Evolutionary conservation across 805 yeast genomes (phyloP).

Genomic region (Kregervanrija pseudodelftensis): DNA sequence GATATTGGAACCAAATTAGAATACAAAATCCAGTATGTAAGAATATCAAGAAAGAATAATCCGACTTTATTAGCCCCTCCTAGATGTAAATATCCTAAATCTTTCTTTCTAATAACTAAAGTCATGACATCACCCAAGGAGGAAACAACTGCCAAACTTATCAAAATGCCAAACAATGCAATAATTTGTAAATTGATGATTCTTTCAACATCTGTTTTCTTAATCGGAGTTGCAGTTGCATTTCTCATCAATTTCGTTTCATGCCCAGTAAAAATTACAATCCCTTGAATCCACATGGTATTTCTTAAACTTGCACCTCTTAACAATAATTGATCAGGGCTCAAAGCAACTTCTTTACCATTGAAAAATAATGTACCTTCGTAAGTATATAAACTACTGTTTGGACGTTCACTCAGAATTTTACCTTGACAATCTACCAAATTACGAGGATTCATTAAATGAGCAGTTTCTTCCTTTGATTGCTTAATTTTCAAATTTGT

Average conservation of each 20-base stretch:
- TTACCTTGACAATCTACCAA: constrained; percentile 47
- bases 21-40: constrained; percentile 93
- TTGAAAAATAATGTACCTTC: constrained; percentile 76
- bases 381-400: constrained; percentile 86
- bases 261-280: constrained; percentile 94
- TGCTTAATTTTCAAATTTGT: constrained; percentile 95
- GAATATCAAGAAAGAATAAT: constrained; percentile 75
- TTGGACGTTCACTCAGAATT: constrained; percentile 84
- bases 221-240: constrained; percentile 98
- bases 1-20: constrained; percentile 98
- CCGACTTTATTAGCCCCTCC: constrained; percentile 61
- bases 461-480: constrained; percentile 70
- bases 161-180: constrained; percentile 75
- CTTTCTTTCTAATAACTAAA: constrained; percentile 42
- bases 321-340: constrained; percentile 85
- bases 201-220: constrained; percentile 93
- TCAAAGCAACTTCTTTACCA: constrained; percentile 56
- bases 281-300: constrained; percentile 92
- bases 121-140: constrained; percentile 83
- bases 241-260: constrained; percentile 97
- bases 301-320: constrained; percentile 95
- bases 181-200: constrained; percentile 89
- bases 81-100: constrained; percentile 58
- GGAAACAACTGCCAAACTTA: constrained; percentile 70
- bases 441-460: constrained; percentile 58